Conservation (phyloP, 2,329 filamentous ascomycete genomes). For the Cladosporium sp. region DNA sequence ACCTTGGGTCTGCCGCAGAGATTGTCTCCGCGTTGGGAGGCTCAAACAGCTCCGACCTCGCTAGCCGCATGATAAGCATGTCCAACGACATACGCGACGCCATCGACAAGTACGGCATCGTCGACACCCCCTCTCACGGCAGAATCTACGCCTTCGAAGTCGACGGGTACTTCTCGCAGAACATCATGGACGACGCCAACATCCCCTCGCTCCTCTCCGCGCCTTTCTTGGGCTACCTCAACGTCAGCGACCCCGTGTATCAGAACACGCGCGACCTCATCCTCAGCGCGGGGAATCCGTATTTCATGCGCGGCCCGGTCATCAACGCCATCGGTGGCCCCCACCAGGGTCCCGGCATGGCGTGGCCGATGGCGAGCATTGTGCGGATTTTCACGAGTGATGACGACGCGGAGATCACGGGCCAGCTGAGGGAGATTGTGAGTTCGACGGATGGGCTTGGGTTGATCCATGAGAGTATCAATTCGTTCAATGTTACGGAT, state of each 20-base stretch:
- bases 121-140: slow-evolving; percentile 34
- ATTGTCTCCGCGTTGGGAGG: slow-evolving; percentile 52
- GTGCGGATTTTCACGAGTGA: slow-evolving; percentile 48
- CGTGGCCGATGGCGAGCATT: slow-evolving; percentile 51
- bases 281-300: slow-evolving; percentile 45
- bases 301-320: slow-evolving; percentile 47
- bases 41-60: slow-evolving; percentile 44
- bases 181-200: slow-evolving; percentile 70
- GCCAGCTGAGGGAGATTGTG: slow-evolving; percentile 42
- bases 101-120: slow-evolving; percentile 43
- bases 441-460: slow-evolving; percentile 46
- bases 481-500: slow-evolving; percentile 41
- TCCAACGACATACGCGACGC: slow-evolving; percentile 42
- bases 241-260: slow-evolving; percentile 39
- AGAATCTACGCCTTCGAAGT: slow-evolving; percentile 47
- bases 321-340: slow-evolving; percentile 48
- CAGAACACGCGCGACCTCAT: slow-evolving; percentile 43
- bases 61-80: slow-evolving; percentile 54
- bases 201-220: slow-evolving; percentile 63
- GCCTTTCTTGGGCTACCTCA: slow-evolving; percentile 58
- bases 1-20: slow-evolving; percentile 50
- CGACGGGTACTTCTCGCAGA: slow-evolving; percentile 44
- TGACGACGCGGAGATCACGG: slow-evolving; percentile 44
- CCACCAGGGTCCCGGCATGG: slow-evolving; percentile 43
- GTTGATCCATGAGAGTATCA: slow-evolving; percentile 50